A percentile compares a stretch with the other conserved stretches of the same genome.
phyloP scores from a whole-genome alignment of 495 filamentous ascomycete species.

The Lasiosphaeria miniovina region DNA sequence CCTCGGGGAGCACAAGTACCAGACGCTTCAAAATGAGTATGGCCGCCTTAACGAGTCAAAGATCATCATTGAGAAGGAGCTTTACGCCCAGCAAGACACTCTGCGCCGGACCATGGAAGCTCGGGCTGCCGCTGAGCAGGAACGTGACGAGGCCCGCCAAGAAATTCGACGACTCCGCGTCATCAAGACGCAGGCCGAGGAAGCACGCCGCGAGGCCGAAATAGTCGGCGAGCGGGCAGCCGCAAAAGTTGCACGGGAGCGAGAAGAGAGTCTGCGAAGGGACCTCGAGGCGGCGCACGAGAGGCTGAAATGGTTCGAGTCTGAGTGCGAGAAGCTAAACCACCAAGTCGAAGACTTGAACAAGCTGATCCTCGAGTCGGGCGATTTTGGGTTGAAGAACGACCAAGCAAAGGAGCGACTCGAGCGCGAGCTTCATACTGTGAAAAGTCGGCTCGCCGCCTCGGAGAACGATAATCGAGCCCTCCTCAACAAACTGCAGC shows the following conservation, averaged over 20 bases:
- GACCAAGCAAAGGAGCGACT: constrained; percentile 92
- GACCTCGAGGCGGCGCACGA: constrained; percentile 73
- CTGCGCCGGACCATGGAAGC: constrained; percentile 84
- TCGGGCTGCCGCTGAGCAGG: constrained; percentile 70
- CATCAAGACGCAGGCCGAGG: constrained; percentile 77
- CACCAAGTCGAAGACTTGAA: constrained; percentile 76
- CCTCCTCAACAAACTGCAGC: constrained; percentile 91
- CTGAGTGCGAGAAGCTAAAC: constrained; percentile 70
- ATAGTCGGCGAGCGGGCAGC: constrained; percentile 75
- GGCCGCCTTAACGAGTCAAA: constrained; percentile 89
- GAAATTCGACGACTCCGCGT: constrained; percentile 81
- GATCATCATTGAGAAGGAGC: constrained; percentile 96
- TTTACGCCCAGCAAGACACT: constrained; percentile 95
- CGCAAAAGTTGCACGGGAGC: constrained; percentile 73
- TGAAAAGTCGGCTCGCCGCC: constrained; percentile 84
- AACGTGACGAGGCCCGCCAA: constrained; percentile 82
- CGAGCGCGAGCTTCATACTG: constrained; percentile 86
- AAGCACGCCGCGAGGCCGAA: constrained; percentile 79
- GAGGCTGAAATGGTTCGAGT: constrained; percentile 69
- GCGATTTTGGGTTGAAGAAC: constrained; percentile 78
- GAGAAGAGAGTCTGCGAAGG: constrained; percentile 69
- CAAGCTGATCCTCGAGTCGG: constrained; percentile 80
- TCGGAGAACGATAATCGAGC: constrained; percentile 98
- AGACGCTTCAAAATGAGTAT: constrained; percentile 78
- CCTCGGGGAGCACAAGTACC: constrained; percentile 83